Evolutionary conservation across 2,329 filamentous ascomycete species (phyloP), one percentile per base, ranked within the genome.

Genomic region (Pyricularia sp.): DNA sequence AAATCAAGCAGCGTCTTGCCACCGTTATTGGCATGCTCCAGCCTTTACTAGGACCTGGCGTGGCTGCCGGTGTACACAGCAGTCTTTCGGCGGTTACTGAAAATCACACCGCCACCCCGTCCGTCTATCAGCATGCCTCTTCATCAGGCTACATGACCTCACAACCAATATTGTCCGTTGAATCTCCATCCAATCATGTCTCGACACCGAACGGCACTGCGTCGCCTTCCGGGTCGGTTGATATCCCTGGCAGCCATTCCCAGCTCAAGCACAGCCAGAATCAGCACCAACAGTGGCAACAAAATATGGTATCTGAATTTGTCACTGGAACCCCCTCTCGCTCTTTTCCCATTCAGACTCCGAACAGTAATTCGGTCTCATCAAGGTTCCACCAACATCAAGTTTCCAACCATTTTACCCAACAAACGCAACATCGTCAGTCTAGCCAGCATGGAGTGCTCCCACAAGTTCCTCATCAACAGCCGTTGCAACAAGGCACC

Each of bases 1-100:
- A 93, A 68, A 88, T 96, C 68, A 88, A 86, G 71, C 81, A 84
- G 72, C 83, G 86, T 35, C 76, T 96, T 69, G 82, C 84, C 65
- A 81, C 82, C 35, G 83, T 91, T 53, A 76, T 92, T 72, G 78
- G 82, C 69, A 81, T 87, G 71, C 79, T 89, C 63, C 83, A 88
- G 72, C 84, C 85, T 53, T 75, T 88, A 30, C 73, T 88, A 55
- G 69, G 70, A 9, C 68, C 22, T 12, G 40, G 40, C 19, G 62
- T 30, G 16, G 24, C 19, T 10, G 40, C 12, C 13, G 62, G 61
- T 62, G 22, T 24, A 28, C 55, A 59, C 24, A 26, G 5, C 26
- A 10, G 55, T 28, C 55, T 59, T 4, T 19, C 55, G 5, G 24
- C 24, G 10, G 55, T 19, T 28, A 59, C 1, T 12, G 26, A 59